These are phyloP conservation scores for Boletus rubescentipes DNA, from an alignment of 768 basidiomycete species.

Conservation along the genomic window DNA sequence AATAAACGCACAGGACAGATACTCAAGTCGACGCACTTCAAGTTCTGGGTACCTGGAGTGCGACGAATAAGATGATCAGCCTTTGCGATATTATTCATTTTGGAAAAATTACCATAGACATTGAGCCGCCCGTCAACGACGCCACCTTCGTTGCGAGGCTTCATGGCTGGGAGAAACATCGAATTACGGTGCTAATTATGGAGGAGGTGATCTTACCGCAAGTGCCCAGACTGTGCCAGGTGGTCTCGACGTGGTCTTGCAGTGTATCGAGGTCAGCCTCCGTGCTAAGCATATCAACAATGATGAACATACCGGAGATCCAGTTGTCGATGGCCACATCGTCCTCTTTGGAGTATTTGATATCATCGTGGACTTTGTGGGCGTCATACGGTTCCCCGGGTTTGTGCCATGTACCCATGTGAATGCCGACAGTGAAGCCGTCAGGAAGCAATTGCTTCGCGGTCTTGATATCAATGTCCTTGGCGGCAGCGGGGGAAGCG, in stretches of 20 bases:
- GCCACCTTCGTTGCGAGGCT: constrained; percentile 62
- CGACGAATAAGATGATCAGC: background rate
- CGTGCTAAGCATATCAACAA: background rate
- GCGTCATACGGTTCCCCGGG: constrained; percentile 55
- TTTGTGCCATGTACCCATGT: constrained; percentile 68
- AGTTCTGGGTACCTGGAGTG: constrained; percentile 53
- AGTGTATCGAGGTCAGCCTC: background rate
- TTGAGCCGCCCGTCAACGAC: constrained; percentile 64
- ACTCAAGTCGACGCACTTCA: constrained; percentile 67
- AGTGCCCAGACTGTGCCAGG: constrained; percentile 68
- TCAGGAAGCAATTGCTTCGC: constrained; percentile 61
- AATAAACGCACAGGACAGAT: constrained; percentile 59
- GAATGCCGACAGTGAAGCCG: constrained; percentile 65
- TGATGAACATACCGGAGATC: constrained; percentile 40
- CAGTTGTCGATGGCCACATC: constrained; percentile 73
- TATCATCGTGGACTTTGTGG: constrained; percentile 58
- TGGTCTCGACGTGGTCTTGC: constrained; percentile 66
- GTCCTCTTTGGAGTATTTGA: constrained; percentile 66
- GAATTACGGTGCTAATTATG: background rate
- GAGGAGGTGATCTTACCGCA: constrained; percentile 24
- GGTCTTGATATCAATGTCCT: constrained; percentile 67
- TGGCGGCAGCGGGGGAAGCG: constrained; percentile 54
- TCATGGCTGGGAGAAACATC: constrained; percentile 44
- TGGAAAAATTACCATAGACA: constrained; percentile 43
- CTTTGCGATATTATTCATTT: constrained; percentile 11